Evolutionary conservation across 345 rosid genomes (phyloP), one percentile per base, ranked within the genome.

Genomic region (Stellera chamaejasme): DNA sequence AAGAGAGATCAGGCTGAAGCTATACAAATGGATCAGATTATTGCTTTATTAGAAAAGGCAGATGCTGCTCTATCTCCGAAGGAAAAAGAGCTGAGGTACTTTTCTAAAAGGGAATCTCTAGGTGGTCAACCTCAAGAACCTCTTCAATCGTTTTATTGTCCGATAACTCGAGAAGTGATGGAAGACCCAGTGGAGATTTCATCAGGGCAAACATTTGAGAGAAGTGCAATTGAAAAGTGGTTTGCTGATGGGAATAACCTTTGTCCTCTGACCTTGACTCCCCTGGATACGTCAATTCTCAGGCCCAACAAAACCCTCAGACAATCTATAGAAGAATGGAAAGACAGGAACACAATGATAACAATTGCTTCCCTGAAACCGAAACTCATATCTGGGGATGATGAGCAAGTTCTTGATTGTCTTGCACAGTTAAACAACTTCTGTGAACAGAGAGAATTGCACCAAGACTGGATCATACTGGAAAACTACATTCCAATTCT

Each of bases 281-380:
- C 64, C 57, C 64, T 84, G 9, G 77, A 81, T 55, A 56, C 77
- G 43, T 79, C 80, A 49, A 46, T 77, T 69, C 72, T 84, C n/a
- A 74, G 87, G 48, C 91, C 87, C 11, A 84, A 84, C 68, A 84
- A 73, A 61, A 84, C 87, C 43, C 50, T 84, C 58, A 71, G 82
- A 69, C 83, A 79, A 45, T 84, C 91, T 49, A 81, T 84, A 62
- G 83, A 81, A 69, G 91, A 84, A 67, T 84, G 91, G 91, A 81
- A 77, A 69, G 87, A 84, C 50, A 70, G 91, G 57, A 84, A 84
- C 60, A 79, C 74, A 11, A 84, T 84, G 83, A 84, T 81, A 58
- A 72, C 67, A 49, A 77, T 84, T 64, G 82, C 80, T 72, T 73
- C 77, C 45, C 62, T 79, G 60, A 81, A 72, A 65, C 65, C 78